Evolutionary conservation across 345 rosid genomes (phyloP).

Genomic region (Atalantia buxifolia): DNA sequence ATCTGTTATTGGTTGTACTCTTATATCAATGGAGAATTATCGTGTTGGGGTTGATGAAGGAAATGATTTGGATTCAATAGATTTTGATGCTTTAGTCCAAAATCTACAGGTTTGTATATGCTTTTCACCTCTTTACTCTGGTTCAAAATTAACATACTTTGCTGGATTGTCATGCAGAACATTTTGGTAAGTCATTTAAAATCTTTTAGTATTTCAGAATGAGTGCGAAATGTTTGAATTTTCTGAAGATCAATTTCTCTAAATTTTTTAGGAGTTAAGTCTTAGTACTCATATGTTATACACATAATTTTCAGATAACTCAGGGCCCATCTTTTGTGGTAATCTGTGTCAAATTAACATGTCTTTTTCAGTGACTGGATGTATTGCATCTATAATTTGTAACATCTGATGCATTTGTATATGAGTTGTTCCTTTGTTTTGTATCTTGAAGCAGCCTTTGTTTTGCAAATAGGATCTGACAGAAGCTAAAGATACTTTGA

Average conservation of each 20-base stretch:
- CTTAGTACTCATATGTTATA: not conserved
- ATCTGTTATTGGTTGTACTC: conserved; percentile 90
- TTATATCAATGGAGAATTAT: conserved; percentile 98
- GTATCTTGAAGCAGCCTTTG: conserved; percentile 7
- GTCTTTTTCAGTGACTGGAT: not conserved
- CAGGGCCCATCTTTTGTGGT: not conserved
- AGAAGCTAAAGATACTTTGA: conserved; percentile 62
- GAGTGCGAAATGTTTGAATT: not conserved
- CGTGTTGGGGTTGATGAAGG: conserved; percentile 76
- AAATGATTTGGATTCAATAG: conserved; percentile 80
- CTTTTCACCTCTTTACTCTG: not conserved
- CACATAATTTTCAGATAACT: not conserved
- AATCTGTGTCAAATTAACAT: not conserved
- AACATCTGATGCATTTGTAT: not conserved
- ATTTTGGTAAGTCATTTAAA: not conserved
- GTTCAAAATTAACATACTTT: not conserved
- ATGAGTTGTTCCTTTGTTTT: conserved; percentile 9
- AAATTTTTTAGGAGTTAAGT: not conserved
- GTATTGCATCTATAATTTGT: not conserved
- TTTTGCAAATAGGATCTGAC: conserved; percentile 65
- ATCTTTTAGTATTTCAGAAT: not conserved
- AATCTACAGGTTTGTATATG: conserved; percentile 71
- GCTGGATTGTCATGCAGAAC: conserved; percentile 3
- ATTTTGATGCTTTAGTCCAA: conserved; percentile 77
- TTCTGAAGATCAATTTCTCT: not conserved